Percentiles rank a stretch among this genome's conserved stretches.
Evolutionary conservation across 2,329 filamentous ascomycete genomes (phyloP).

Genomic region (Emergomyces orientalis): DNA sequence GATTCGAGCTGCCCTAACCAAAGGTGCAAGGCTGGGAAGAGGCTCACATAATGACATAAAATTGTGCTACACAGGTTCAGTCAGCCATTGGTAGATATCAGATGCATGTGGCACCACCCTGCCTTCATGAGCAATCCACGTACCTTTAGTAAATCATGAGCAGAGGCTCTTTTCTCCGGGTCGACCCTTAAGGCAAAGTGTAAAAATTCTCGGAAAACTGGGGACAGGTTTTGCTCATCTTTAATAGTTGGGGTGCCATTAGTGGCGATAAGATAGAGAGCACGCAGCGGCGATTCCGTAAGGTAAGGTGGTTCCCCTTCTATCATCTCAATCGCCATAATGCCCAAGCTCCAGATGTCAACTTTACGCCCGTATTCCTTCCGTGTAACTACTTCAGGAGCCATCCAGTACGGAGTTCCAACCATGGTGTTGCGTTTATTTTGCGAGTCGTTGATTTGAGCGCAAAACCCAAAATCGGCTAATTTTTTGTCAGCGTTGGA

Average conservation of each 20-base stretch:
- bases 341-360: constrained; percentile 96
- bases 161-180: constrained; percentile 90
- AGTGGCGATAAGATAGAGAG: constrained; percentile 91
- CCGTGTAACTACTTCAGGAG: constrained; percentile 89
- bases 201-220: constrained; percentile 82
- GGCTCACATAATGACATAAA: constrained; percentile 72
- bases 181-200: constrained; percentile 92
- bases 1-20: constrained; percentile 76
- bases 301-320: constrained; percentile 96
- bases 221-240: constrained; percentile 72
- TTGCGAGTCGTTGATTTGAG: constrained; percentile 93
- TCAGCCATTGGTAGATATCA: constrained; percentile 16
- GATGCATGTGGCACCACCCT: background rate
- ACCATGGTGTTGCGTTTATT: constrained; percentile 99
- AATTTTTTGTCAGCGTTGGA: constrained; percentile 18
- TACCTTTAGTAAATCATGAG: constrained; percentile 86
- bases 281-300: constrained; percentile 85
- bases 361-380: constrained; percentile 98
- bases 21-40: constrained; percentile 66
- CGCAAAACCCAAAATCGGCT: constrained; percentile 98
- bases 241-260: constrained; percentile 94
- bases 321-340: constrained; percentile 99
- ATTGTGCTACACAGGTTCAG: constrained; percentile 51
- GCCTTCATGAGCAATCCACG: constrained; percentile 29
- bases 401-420: constrained; percentile 99